These are phyloP conservation scores for Fragilariopsis cylindrus DNA, from an alignment of 108 stramenopile species.

Conservation along the genomic window DNA sequence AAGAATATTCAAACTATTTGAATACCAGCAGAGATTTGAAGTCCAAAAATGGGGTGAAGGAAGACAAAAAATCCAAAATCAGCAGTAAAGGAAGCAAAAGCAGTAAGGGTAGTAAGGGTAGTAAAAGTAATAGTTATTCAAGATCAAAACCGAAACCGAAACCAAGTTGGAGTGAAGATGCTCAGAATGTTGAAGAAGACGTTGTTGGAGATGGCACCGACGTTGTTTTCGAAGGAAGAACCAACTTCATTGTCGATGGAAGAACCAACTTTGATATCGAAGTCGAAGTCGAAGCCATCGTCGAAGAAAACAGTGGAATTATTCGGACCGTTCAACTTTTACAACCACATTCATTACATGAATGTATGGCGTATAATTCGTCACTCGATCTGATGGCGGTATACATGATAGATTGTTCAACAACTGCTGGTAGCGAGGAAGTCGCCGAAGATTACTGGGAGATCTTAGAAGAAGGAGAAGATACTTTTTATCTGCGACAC, in stretches of 20 bases:
- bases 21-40: too few relatives aligned
- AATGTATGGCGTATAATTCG: slow-evolving; percentile 19
- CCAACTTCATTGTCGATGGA: too few relatives aligned
- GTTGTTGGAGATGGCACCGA: background rate
- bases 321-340: slow-evolving; percentile 12
- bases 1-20: too few relatives aligned
- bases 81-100: background rate
- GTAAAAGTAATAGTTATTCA: too few relatives aligned
- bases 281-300: background rate
- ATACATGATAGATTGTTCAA: slow-evolving; percentile 14
- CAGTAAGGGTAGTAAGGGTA: background rate
- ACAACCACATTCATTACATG: background rate
- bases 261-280: too few relatives aligned
- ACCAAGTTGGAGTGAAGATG: background rate
- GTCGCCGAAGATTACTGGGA: slow-evolving; percentile 25
- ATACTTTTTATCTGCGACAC: slow-evolving; percentile 21
- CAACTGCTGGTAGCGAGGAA: background rate
- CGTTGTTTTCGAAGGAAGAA: too few relatives aligned
- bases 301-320: background rate
- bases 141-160: background rate
- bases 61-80: too few relatives aligned
- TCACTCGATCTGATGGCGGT: background rate
- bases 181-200: slow-evolving; percentile 21
- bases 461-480: background rate
- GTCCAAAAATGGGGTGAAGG: too few relatives aligned